Evolutionary conservation across 2,329 filamentous ascomycete species (phyloP), one percentile per base, ranked within the genome.

Genomic region (Ilyonectria destructans): DNA sequence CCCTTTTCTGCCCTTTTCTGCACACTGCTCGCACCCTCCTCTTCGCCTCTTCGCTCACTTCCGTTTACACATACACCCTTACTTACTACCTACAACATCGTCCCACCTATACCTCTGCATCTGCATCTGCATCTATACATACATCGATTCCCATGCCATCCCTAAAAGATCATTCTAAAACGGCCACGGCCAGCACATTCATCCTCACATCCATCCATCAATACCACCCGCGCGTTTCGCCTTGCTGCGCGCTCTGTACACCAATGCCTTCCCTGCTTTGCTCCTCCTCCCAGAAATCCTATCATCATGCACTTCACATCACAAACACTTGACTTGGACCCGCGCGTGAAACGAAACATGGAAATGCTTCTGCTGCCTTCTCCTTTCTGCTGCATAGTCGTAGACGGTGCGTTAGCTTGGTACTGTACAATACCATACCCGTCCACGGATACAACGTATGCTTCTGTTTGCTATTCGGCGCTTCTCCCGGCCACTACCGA

Each of bases 281-380:
- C 6, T 15, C 19, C 31, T 57, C 26, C 37, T 54, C 35, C 45
- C 43, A 35, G 19, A 26, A 59, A 67, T 58, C 46, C 58, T 54
- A 46, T 37, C 40, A 35, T 58, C 37, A 67, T 67, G 64, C 58
- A 37, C 17, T 21, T 37, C 58, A 29, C 35, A 37, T 58, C 58
- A 19, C 55, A 46, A 62, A 62, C 59, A 62, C 19, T 43, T 29
- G 10, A 62, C 19, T 43, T 29, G 10, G 12, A 23, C 23, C 23
- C 62, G 9, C 46, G 48, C 52, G 31, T 65, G 52, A 62, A 66
- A 66, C 58, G 63, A 62, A 66, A 66, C 58, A 51, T 40, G 63
- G 19, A 51, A 51, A 62, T 54, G 55, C 21, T 37, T 65, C 35
- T 51, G 58, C 29, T 51, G 45, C 46, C 23, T 62, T 46, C 15